Evolutionary conservation across 1,139 yeast genomes (phyloP).

Genomic region (Sugiyamaella xylanicola): DNA sequence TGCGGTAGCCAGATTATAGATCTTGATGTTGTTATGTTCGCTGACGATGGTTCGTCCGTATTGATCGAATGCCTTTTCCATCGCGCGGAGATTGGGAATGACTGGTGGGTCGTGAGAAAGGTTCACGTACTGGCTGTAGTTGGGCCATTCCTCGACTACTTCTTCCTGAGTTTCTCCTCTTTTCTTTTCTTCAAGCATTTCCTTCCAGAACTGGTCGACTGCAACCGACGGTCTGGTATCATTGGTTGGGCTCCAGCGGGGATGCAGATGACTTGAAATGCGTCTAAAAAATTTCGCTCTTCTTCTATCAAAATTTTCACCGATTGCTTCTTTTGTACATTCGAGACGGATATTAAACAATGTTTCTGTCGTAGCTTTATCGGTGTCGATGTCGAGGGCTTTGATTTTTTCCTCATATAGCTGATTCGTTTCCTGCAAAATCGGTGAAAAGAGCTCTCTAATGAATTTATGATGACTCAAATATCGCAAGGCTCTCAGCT

Average conservation of each 20-base stretch:
- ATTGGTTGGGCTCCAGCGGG: slow-evolving; percentile 4
- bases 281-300: slow-evolving; percentile 7
- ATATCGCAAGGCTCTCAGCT: slow-evolving; percentile 6
- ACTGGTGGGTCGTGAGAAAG: slow-evolving; percentile 12
- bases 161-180: background rate
- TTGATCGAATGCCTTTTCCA: slow-evolving; percentile 8
- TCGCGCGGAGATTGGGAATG: slow-evolving; percentile 7
- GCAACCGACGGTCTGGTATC: background rate
- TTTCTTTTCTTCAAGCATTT: background rate
- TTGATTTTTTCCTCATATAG: background rate
- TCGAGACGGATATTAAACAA: slow-evolving; percentile 6
- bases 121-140: slow-evolving; percentile 6
- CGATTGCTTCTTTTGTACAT: slow-evolving; percentile 3
- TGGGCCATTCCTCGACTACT: background rate
- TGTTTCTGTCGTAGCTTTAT: background rate
- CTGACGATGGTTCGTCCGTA: background rate
- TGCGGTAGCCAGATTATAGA: slow-evolving; percentile 4
- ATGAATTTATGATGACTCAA: slow-evolving; percentile 8
- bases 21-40: slow-evolving; percentile 7
- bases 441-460: no score
- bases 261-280: background rate
- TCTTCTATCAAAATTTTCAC: background rate
- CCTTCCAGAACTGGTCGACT: background rate
- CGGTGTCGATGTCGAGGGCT: background rate
- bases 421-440: no score